Evolutionary conservation across 768 basidiomycete genomes (phyloP), one percentile per base, ranked within the genome.

Genomic region (Suillus lakei): DNA sequence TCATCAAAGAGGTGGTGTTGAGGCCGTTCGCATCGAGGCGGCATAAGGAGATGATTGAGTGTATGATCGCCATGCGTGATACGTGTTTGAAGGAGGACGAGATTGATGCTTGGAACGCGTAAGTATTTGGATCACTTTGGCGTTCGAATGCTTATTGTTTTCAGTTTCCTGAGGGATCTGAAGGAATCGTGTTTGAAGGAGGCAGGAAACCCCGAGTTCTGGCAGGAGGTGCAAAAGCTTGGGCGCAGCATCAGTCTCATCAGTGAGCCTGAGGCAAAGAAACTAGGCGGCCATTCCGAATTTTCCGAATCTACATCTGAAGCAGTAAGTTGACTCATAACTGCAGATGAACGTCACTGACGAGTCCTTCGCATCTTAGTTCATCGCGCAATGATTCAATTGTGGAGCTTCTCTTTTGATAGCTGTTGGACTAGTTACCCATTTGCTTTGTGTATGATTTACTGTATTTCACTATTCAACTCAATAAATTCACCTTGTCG

Each of bases 31-130:
- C 91, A 46, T 79, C 77, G 43, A 83, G 87, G 69, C 84, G 94
- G 66, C 83, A 83, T 43, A 80, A 81, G 18, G 91, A 95, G 75
- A 84, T 96, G 79, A 55, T 93, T 32, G 86, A 90, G 46, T 95
- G 93, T 74, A 79, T 97, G 84, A 77, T 79, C 67, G 82, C 74
- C 46, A 77, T 97, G 79, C 84, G 95, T 71, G 82, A 85, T 61
- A 85, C 86, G 4, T 91, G 88, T 30, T 74, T 93, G 68, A 83
- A 83, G 79, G 91, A 94, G 78, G 91, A 94, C 74, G 92, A 95
- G 74, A 86, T 94, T 43, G 90, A 91, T 53, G 85, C 85, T 38
- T 95, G 93, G 93, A 95, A 95, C 76, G 77, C 72, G 90, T 91
- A 68, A 69, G 85, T 80, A 23, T 61, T 34, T 36, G 48, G n/a